Evolutionary conservation across 257 asterid genomes (phyloP).

Genomic region (Scutellaria baicalensis): DNA sequence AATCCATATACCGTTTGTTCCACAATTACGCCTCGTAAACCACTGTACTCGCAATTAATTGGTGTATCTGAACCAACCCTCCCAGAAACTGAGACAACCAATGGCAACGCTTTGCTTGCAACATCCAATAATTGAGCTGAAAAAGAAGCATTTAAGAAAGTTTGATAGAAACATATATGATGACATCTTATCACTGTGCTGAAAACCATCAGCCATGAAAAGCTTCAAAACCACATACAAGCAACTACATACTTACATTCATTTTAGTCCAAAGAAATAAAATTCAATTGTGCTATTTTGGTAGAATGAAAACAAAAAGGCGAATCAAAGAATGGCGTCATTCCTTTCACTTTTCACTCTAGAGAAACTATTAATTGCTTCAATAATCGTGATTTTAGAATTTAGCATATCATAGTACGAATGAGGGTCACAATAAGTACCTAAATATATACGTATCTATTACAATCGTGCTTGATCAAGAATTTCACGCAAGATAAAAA

Average conservation of each 20-base stretch:
- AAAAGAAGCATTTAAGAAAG: not conserved
- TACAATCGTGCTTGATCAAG: not conserved
- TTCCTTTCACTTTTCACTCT: not conserved
- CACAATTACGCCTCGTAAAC: conserved; percentile 90
- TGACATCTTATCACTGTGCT: not conserved
- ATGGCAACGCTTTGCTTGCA: conserved; percentile 78
- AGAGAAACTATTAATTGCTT: not conserved
- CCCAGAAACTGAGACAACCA: conserved; percentile 87
- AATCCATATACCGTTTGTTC: conserved; percentile 79
- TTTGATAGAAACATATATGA: not conserved
- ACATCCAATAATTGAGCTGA: conserved; percentile 83
- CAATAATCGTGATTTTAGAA: not conserved
- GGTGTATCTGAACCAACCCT: conserved; percentile 94
- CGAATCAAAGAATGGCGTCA: not conserved
- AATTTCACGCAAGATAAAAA: not conserved
- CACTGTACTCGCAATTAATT: conserved; percentile 84
- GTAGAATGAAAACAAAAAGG: not conserved
- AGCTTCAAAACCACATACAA: not conserved
- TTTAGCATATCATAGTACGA: not conserved
- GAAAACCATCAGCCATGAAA: not conserved
- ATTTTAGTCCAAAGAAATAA: not conserved
- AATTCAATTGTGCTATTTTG: not conserved
- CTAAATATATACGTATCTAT: not conserved
- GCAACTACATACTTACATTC: not conserved
- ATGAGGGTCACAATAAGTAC: not conserved